These are phyloP conservation scores for Termitomyces bulborhizus DNA, from an alignment of 768 basidiomycete species.

Conservation along the genomic window DNA sequence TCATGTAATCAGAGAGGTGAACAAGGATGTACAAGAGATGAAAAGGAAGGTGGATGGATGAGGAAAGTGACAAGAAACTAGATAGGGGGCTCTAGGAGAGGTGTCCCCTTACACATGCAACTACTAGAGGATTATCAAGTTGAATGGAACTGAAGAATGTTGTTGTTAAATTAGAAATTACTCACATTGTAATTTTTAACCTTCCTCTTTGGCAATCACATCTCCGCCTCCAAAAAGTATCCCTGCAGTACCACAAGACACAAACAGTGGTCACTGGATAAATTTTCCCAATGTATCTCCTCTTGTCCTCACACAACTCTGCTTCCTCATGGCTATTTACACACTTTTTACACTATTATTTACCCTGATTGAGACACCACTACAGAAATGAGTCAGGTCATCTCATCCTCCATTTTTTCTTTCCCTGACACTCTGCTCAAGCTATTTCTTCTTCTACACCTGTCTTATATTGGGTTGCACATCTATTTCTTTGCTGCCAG, in stretches of 20 bases:
- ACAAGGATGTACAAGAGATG: too few relatives aligned
- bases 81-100: too few relatives aligned
- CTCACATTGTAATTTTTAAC: too few relatives aligned
- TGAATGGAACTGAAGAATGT: too few relatives aligned
- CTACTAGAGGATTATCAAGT: too few relatives aligned
- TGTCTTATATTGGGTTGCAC: conserved; percentile 55
- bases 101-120: too few relatives aligned
- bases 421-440: background rate
- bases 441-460: conserved; percentile 29
- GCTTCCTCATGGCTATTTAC: conserved; percentile 46
- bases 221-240: too few relatives aligned
- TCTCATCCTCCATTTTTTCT: background rate
- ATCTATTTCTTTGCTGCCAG: conserved; percentile 58
- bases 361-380: conserved; percentile 23
- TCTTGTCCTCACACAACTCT: conserved; percentile 33
- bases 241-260: background rate
- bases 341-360: conserved; percentile 35
- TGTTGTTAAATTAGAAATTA: too few relatives aligned
- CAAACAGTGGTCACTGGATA: background rate
- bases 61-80: too few relatives aligned
- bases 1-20: too few relatives aligned
- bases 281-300: background rate
- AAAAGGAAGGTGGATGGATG: too few relatives aligned
- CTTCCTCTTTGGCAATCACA: too few relatives aligned
- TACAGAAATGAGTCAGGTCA: conserved; percentile 26